Evolutionary conservation across 2,329 filamentous ascomycete genomes (phyloP), one percentile per base, ranked within the genome.

Genomic region (Trichoderma sp.): DNA sequence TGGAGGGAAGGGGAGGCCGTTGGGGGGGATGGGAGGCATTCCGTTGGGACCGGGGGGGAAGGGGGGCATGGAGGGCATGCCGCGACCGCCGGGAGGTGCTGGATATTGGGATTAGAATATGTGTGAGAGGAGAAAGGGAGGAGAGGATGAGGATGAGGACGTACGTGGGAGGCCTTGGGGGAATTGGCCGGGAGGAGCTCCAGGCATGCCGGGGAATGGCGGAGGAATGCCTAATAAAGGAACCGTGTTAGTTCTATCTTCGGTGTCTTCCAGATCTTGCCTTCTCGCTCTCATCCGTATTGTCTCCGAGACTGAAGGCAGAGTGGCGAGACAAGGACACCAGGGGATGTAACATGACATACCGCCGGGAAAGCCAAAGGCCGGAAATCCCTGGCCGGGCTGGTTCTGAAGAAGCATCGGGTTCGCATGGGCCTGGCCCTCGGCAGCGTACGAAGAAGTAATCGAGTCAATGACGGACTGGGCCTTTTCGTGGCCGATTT

Each of bases 381-480:
- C 85, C 66, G 86, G 80, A 74, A 83, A 81, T 76, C 81, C 70
- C 12, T 72, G 70, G 74, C 87, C 86, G 64, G 88, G 88, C 79
- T 91, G 90, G 82, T 90, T 90, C 78, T 90, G 88, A 12, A 86
- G 88, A 63, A 95, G 89, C 90, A 96, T 94, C 66, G 93, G 95
- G 82, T 97, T 98, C 73, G 90, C 90, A 78, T 91, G 90, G 74
- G 92, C 90, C 82, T 98, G 94, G 78, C 96, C 96, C 84, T 97
- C 96, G 76, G 94, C 94, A 74, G 93, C 93, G 84, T 99, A 98
- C 50, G 95, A 97, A 57, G 91, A 93, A 55, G 96, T 98, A 83
- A 99, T 99, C 77, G 92, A 95, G 85, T 99, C 96, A 81, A 99
- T 99, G 77, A 99, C 96, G 64, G 93, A 96, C 84, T 99, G 96